phyloP scores from a whole-genome alignment of 352 stramenopile species.

The Pythium aphanidermatum region DNA sequence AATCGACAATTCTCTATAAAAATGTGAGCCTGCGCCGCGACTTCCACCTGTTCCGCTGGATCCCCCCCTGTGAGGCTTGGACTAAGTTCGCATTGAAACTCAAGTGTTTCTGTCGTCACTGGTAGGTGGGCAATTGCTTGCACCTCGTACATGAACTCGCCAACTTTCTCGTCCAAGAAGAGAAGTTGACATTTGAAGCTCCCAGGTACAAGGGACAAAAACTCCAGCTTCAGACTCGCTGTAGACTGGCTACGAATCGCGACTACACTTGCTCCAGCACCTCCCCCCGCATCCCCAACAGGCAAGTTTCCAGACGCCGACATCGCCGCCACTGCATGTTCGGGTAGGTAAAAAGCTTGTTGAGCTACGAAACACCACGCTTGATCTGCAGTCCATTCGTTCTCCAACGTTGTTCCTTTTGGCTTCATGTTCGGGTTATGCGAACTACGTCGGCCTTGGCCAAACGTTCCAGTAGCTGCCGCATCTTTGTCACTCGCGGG shows the following conservation, averaged over 20 bases:
- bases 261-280: slow-evolving; percentile 20
- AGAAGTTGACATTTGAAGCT: slow-evolving; percentile 88
- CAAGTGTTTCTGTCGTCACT: slow-evolving; percentile 58
- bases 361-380: slow-evolving; percentile 63
- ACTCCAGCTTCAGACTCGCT: slow-evolving; percentile 77
- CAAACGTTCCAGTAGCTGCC: background rate
- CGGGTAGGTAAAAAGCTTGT: slow-evolving; percentile 68
- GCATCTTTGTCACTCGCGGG: slow-evolving; percentile 1
- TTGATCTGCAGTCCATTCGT: slow-evolving; percentile 28
- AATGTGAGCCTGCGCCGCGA: slow-evolving; percentile 28
- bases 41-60: slow-evolving; percentile 1
- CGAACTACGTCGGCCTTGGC: slow-evolving; percentile 7
- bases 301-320: background rate
- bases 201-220: slow-evolving; percentile 84
- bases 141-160: slow-evolving; percentile 93
- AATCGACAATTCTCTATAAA: slow-evolving; percentile 73
- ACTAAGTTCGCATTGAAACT: slow-evolving; percentile 70
- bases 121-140: slow-evolving; percentile 78
- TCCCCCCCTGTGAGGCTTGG: slow-evolving; percentile 1
- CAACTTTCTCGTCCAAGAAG: slow-evolving; percentile 88
- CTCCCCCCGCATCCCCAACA: background rate
- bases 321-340: slow-evolving; percentile 21
- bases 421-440: background rate
- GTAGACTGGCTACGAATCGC: slow-evolving; percentile 48
- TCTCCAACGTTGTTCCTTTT: slow-evolving; percentile 29